Base-by-base conservation (phyloP, 2,329 filamentous ascomycete species). In the Botryotinia convoluta region DNA sequence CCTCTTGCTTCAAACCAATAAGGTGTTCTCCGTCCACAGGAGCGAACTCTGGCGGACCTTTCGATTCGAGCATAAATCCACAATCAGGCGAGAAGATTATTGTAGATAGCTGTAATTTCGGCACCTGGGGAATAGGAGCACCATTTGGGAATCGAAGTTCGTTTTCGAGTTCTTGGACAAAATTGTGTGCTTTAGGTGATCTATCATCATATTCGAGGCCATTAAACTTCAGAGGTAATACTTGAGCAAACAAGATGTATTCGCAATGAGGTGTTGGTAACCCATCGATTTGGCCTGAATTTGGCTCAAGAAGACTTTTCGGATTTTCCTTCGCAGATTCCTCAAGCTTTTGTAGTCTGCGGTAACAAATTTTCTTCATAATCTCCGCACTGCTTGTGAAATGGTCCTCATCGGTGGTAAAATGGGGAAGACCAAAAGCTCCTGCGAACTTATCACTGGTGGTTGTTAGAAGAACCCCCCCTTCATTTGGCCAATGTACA, bases 381-480 rank as follows among this genome's bases (percentile, higher is more conserved):
- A 97, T 84, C 69, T 84, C 84, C 79, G 91, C 81, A 83, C 89
- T 86, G 74, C 87, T 86, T 79, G 83, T 81, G 79, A 87, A 90
- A 67, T 88, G 84, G 5, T 84, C 83, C 35, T 84, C 79, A 9
- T 86, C 88, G 26, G 93, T 87, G 0, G 92, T 86, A 69, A 99
- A 87, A 82, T 98, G 94, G 39, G 96, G 95, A 64, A 98, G 84
- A 3, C 91, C 92, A 81, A 97, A 97, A 72, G 98, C 91, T 61
- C 96, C 95, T n/a, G 92, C 90, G 79, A 96, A 96, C 84, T 97
- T 98, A 80, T 97, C 93, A 82, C 94, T 98, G 65, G 94, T 95
- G 0, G 95, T 98, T 2, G 92, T 93, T 80, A 98, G 84, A 51
- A 98, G 84, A 68, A 96, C 89, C 22, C 90, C 88, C 2, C 96